Evolutionary conservation across 2,329 filamentous ascomycete genomes (phyloP), one percentile per base, ranked within the genome.

Genomic region (Epichloe brachyelytri): DNA sequence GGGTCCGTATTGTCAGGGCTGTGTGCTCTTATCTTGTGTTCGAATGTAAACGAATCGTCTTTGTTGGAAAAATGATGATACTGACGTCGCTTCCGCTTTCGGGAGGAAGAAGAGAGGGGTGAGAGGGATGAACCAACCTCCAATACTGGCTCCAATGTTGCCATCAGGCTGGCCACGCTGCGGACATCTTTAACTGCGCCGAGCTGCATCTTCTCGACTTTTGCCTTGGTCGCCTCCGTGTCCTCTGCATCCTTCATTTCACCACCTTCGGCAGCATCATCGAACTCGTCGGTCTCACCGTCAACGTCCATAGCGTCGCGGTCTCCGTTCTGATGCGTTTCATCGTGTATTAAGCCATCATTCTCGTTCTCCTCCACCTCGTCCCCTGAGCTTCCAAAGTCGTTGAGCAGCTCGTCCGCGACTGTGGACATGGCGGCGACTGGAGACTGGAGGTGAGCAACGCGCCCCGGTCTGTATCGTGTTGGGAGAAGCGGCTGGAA

Each of bases 341-440:
- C 63, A 33, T 71, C 68, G 46, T 70, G 65, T 40, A 73, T 67
- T 49, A 69, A 65, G 49, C 70, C 71, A 56, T 76, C 71, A 52
- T 78, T 73, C 45, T 76, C 73, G 34, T 79, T 73, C 37, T 80
- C 79, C 55, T 84, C 83, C 38, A 77, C 80, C 60, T 93, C 87
- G 49, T 88, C 88, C 48, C 83, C 88, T 5, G 83, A 87, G 63
- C 63, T 67, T 8, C 64, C 68, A 52, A 70, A 69, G 51, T 94
- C 88, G 62, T 93, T 87, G 59, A 97, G 76, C 11, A 98, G 79
- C 66, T 97, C 91, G 62, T 97, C 90, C 55, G 88, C 91, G 56
- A 94, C 78, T 43, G 88, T 94, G 65, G 91, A 88, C 89, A 96
- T 94, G 49, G 55, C 67, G 62, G 52, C 51, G 56, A 52, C 43